Evolutionary conservation across 495 filamentous ascomycete species (phyloP), one percentile per base, ranked within the genome.

Genomic region (Penicillium paxilli): DNA sequence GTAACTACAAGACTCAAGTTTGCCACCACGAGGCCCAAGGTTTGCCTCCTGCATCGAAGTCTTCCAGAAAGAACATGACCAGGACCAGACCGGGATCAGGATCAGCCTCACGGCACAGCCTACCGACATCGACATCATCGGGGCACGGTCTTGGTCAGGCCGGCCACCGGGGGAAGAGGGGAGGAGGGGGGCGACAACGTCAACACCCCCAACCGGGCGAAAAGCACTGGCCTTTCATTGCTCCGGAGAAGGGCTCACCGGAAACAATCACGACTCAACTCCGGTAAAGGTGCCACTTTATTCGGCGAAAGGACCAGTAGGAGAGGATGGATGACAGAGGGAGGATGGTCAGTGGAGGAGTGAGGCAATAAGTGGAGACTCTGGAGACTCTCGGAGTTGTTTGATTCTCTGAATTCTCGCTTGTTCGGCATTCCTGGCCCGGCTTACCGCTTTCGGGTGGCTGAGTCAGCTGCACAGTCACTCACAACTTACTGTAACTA

Each of bases 191-290:
- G 38, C 38, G 4, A 23, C 16, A 40, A 51, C 49, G 49, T 51
- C 37, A 44, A 20, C 12, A 28, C 21, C 8, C 19, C n/a, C 14
- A 7, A 12, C 12, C 12, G 33, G 33, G 33, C n/a, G 14, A 11
- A 28, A 28, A 11, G 26, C 5, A 5, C 5, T 5, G 26, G 35
- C n/a, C 25, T 21, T 21, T 23, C 6, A 49, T 49, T 49, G 47
- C 30, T 41, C 35, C 46, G 51, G 35, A 51, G 35, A 55, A 50
- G 23, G 32, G 35, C 7, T 25, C 25, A 28, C 52, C 44, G 44
- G 24, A 47, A 49, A 47, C 22, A 38, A 38, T n/a, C 35, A 14
- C 30, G 17, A n/a, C 16, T 28, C 5, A 28, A 11, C 5, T 28
- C 26, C 26, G 11, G 5, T 28, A 19, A 16, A 16, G 16, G 35